These are phyloP conservation scores for Cladophialophora exuberans DNA, from an alignment of 2,329 filamentous ascomycete species.

Conservation along the genomic window DNA sequence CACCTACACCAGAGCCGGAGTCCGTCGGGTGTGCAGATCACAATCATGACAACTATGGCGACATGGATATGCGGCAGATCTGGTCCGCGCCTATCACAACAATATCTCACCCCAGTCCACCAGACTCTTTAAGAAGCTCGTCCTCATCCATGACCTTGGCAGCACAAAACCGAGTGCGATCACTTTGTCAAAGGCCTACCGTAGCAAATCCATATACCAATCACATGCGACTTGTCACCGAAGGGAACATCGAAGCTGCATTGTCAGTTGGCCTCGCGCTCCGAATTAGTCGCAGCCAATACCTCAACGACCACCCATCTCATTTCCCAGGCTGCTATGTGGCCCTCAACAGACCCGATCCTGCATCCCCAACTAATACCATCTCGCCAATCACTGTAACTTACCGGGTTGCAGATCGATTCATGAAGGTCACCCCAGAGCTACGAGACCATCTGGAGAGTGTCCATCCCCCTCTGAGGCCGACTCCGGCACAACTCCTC, in stretches of 20 bases:
- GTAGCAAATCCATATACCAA: constrained; percentile 23
- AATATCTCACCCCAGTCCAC: background rate
- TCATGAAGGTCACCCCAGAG: constrained; percentile 15
- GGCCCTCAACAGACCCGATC: constrained; percentile 12
- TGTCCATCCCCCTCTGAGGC: constrained; percentile 17
- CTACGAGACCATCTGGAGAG: constrained; percentile 17
- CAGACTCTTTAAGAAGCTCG: background rate
- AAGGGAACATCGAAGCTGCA: constrained; percentile 24
- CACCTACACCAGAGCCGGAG: constrained; percentile 6
- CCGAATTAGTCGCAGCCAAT: constrained; percentile 23
- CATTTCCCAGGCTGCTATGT: constrained; percentile 26
- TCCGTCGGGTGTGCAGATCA: background rate
- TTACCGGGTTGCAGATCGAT: constrained; percentile 14
- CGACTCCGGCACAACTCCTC: constrained; percentile 20
- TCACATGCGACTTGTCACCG: constrained; percentile 21
- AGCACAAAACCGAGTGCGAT: background rate
- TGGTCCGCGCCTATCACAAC: constrained; percentile 12
- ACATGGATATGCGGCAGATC: constrained; percentile 21
- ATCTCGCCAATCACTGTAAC: background rate
- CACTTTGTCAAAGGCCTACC: background rate
- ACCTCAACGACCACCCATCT: constrained; percentile 31
- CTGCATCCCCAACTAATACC: background rate
- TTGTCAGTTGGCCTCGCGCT: constrained; percentile 22
- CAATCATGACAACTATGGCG: constrained; percentile 22
- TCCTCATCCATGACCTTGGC: constrained; percentile 8